phyloP scores from a whole-genome alignment of 2,329 filamentous ascomycete species.

The Verticillium zaregamsianum region DNA sequence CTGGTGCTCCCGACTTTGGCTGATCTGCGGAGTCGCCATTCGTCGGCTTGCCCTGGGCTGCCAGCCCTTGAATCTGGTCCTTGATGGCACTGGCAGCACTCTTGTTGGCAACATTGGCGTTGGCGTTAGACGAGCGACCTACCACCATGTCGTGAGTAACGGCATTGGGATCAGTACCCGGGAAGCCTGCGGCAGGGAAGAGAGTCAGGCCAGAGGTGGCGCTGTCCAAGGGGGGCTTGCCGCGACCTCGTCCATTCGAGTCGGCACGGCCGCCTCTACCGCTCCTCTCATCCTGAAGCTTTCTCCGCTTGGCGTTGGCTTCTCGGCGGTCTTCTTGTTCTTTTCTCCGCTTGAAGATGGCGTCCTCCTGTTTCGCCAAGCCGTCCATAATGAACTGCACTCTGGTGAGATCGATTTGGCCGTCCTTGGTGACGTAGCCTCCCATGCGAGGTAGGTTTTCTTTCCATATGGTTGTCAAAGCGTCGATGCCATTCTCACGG shows the following conservation, averaged over 20 bases:
- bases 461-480: conserved; percentile 93
- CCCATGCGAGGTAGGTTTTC: conserved; percentile 89
- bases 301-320: conserved; percentile 73
- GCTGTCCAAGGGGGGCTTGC: conserved; percentile 13
- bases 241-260: conserved; percentile 10
- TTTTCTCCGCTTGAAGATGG: conserved; percentile 84
- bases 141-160: conserved; percentile 87
- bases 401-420: conserved; percentile 79
- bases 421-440: conserved; percentile 94
- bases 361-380: conserved; percentile 87
- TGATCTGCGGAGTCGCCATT: conserved; percentile 10
- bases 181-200: conserved; percentile 35
- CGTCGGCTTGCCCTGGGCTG: conserved; percentile 15
- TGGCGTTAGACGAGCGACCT: conserved; percentile 14
- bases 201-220: conserved; percentile 12
- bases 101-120: conserved; percentile 82
- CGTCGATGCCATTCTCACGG: conserved; percentile 94
- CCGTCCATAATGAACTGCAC: conserved; percentile 86
- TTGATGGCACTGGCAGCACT: conserved; percentile 88
- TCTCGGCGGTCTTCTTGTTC: conserved; percentile 81
- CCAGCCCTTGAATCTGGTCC: conserved; percentile 61
- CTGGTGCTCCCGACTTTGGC: conserved; percentile 13
- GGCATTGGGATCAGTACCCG: conserved; percentile 47
- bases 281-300: conserved; percentile 58
- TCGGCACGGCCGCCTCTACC: conserved; percentile 30